phyloP scores from a whole-genome alignment of 73 alveolate genomes.

The Tetrahymena borealis region DNA sequence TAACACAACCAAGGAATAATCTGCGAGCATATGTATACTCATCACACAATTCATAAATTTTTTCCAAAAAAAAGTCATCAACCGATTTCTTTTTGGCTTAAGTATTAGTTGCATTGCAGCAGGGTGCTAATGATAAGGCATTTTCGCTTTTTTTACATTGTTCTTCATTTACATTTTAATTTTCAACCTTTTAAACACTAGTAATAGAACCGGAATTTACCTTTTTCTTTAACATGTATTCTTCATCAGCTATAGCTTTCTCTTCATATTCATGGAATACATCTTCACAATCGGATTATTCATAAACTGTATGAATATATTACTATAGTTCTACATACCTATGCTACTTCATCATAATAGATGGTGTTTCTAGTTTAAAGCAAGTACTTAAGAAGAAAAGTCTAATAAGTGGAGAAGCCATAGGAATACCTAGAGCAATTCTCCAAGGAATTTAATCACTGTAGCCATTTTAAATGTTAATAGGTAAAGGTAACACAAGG shows the following conservation, averaged over 20 bases:
- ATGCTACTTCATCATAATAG: not conserved
- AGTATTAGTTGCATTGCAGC: no score
- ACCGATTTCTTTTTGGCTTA: not conserved
- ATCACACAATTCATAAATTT: not conserved
- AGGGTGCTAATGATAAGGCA: not conserved
- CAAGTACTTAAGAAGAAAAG: not conserved
- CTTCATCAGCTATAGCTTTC: not conserved
- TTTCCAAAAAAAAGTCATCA: not conserved
- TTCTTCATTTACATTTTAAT: not conserved
- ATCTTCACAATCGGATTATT: not conserved
- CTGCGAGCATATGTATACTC: not conserved
- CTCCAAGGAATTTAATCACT: not conserved
- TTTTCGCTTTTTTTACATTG: not conserved
- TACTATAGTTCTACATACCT: not conserved
- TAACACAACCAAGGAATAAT: not conserved
- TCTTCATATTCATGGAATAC: not conserved
- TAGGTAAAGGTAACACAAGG: not conserved
- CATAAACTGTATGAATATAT: not conserved
- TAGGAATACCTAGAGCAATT: not conserved
- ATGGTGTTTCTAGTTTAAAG: not conserved
- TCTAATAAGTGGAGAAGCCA: not conserved
- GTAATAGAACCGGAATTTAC: no score
- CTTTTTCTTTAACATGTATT: not conserved
- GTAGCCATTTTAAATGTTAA: not conserved
- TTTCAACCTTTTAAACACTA: not conserved